Evolutionary conservation across 78 protist species (phyloP).

Genomic region (Dictyostelium firmibasis): DNA sequence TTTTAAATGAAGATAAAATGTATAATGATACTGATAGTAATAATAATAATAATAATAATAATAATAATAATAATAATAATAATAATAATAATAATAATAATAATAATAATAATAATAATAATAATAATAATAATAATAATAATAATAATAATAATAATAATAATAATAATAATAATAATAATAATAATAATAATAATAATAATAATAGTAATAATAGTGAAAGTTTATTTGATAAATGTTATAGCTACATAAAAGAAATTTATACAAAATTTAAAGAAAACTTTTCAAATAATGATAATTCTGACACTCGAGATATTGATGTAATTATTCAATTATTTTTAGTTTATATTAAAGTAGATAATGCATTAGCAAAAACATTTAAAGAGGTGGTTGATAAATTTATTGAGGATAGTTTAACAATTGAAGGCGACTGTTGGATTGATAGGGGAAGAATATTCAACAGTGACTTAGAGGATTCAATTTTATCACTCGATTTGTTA

Average conservation of each 20-base stretch:
- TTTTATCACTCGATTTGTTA: background rate
- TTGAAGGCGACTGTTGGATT: background rate
- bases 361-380: too few relatives aligned
- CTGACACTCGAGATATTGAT: background rate
- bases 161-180: background rate
- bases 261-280: background rate
- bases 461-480: background rate
- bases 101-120: background rate
- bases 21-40: background rate
- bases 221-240: background rate
- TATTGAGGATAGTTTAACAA: background rate
- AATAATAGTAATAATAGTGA: background rate
- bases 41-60: background rate
- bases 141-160: background rate
- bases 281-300: background rate
- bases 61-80: background rate
- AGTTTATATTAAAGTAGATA: background rate
- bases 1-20: background rate
- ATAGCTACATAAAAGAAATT: background rate
- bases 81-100: background rate
- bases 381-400: background rate
- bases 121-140: background rate
- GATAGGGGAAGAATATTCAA: background rate
- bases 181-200: background rate
- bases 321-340: background rate